Percentiles rank a stretch among this genome's conserved stretches.
Evolutionary conservation across 345 rosid genomes (phyloP).

Genomic region (Noccaea bulbosa): DNA sequence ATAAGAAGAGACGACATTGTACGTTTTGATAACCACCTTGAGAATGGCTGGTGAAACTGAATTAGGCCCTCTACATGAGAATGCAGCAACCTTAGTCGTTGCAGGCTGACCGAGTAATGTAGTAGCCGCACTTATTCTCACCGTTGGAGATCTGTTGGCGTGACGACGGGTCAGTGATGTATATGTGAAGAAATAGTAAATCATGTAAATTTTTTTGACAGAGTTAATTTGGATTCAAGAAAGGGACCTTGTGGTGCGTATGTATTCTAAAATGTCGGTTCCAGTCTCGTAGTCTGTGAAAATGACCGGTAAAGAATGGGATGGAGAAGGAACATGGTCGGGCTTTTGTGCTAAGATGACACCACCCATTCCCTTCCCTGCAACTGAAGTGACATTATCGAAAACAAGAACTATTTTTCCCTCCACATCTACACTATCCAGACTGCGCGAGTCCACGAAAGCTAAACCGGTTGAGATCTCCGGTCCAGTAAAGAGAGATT

Average conservation of each 20-base stretch:
- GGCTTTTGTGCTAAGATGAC: slow-evolving; percentile 38
- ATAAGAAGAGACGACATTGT: slow-evolving; percentile 5
- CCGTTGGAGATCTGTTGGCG: slow-evolving; percentile 22
- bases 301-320: slow-evolving; percentile 23
- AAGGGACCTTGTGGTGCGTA: slow-evolving; percentile 43
- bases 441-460: background rate
- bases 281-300: slow-evolving; percentile 40
- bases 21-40: slow-evolving; percentile 49
- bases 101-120: slow-evolving; percentile 41
- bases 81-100: slow-evolving; percentile 42
- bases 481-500: slow-evolving; percentile 39
- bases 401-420: slow-evolving; percentile 37
- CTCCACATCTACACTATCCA: slow-evolving; percentile 13
- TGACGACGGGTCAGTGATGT: slow-evolving; percentile 45
- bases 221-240: background rate
- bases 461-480: slow-evolving; percentile 33
- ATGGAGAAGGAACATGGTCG: slow-evolving; percentile 13
- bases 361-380: slow-evolving; percentile 35
- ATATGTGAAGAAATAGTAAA: background rate
- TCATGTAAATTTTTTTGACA: background rate
- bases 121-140: slow-evolving; percentile 47
- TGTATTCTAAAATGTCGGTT: slow-evolving; percentile 42
- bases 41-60: slow-evolving; percentile 60
- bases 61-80: slow-evolving; percentile 60
- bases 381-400: background rate